phyloP scores from a whole-genome alignment of 2,329 filamentous ascomycete genomes.

The Alternaria sp. region DNA sequence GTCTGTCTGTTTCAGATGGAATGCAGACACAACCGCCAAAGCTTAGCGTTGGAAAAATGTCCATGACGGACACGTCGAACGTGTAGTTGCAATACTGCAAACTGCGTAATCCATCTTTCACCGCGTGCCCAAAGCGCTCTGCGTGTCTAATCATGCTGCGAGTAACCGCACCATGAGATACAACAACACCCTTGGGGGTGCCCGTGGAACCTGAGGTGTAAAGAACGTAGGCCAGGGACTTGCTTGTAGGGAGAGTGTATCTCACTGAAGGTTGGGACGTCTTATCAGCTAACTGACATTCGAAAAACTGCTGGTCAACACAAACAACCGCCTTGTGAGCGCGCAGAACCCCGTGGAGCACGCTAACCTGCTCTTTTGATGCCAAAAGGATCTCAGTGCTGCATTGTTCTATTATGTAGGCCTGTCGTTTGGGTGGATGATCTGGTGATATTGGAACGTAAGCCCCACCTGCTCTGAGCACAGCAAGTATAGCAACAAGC shows the following conservation, averaged over 20 bases:
- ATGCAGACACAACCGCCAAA: conserved; percentile 2
- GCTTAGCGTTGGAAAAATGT: background rate
- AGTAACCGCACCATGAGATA: background rate
- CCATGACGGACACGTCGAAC: background rate
- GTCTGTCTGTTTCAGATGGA: conserved; percentile 3
- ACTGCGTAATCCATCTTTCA: background rate
- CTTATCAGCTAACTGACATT: background rate
- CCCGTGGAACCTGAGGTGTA: conserved; percentile 1
- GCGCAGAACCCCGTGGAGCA: background rate
- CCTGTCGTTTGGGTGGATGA: background rate
- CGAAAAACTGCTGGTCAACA: background rate
- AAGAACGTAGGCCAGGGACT: background rate
- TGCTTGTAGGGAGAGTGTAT: background rate
- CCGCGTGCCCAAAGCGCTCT: background rate
- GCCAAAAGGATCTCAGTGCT: background rate
- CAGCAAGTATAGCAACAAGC: background rate
- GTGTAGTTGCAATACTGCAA: background rate
- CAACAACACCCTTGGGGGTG: background rate
- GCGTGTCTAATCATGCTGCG: background rate
- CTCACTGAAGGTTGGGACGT: background rate
- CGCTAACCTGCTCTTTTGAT: background rate
- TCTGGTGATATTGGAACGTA: conserved; percentile 1
- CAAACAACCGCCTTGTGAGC: background rate
- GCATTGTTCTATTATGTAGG: background rate
- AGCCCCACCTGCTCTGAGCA: background rate